These are phyloP conservation scores for Hygrophila difformis DNA, from an alignment of 257 asterid species.

Conservation along the genomic window DNA sequence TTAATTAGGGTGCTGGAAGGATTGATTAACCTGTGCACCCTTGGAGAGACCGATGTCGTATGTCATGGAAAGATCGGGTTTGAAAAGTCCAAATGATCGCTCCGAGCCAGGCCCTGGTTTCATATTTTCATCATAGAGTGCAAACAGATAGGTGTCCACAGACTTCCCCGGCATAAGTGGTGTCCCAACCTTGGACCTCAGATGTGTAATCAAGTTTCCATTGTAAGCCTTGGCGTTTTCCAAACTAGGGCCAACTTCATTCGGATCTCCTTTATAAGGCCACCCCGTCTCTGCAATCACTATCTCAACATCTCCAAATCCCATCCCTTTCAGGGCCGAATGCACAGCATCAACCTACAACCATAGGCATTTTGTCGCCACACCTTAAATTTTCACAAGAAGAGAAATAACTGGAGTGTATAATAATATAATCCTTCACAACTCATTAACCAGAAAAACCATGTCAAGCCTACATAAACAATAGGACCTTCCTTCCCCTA, in stretches of 20 bases:
- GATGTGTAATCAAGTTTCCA: slow-evolving; percentile 80
- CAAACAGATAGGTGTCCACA: slow-evolving; percentile 83
- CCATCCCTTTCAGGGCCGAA: slow-evolving; percentile 74
- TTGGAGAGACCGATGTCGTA: slow-evolving; percentile 63
- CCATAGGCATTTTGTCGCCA: background rate
- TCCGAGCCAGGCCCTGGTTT: slow-evolving; percentile 88
- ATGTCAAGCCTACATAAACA: too few species aligned
- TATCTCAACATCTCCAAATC: slow-evolving; percentile 76
- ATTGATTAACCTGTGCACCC: slow-evolving; percentile 40
- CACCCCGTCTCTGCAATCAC: slow-evolving; percentile 99
- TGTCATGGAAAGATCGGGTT: slow-evolving; percentile 53
- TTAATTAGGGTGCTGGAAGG: too few species aligned
- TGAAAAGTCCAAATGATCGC: slow-evolving; percentile 72
- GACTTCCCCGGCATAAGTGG: slow-evolving; percentile 97
- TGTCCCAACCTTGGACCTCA: slow-evolving; percentile 78
- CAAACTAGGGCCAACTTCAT: slow-evolving; percentile 68
- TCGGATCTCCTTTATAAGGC: slow-evolving; percentile 94
- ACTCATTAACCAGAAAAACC: too few species aligned
- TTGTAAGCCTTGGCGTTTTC: slow-evolving; percentile 87
- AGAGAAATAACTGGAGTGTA: too few species aligned
- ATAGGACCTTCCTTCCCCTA: too few species aligned
- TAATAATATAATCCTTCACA: too few species aligned
- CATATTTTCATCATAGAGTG: slow-evolving; percentile 86
- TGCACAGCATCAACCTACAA: slow-evolving; percentile 73
- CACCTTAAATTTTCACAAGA: too few species aligned